Conservation (phyloP, 106 monocot species). For the Dioscorea dumetorum region DNA sequence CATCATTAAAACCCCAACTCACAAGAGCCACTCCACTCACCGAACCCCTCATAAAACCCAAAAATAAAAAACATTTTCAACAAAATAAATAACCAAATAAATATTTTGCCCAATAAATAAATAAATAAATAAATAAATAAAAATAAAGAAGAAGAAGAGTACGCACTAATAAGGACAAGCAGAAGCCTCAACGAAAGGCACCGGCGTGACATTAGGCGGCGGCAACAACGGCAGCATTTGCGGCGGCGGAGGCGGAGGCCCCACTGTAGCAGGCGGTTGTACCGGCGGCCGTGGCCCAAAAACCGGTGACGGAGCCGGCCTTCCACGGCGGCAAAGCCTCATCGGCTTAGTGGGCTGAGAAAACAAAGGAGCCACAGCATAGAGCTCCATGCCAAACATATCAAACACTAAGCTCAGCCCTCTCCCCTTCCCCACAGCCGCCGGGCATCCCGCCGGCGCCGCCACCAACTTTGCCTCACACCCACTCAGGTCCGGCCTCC, state of each 20-base stretch:
- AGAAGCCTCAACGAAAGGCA: conserved; percentile 3
- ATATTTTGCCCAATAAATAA: no score
- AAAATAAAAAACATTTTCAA: no score
- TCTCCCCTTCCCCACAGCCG: conserved; percentile 21
- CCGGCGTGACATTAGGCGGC: not conserved
- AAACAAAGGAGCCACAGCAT: conserved; percentile 48
- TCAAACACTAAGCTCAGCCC: conserved; percentile 38
- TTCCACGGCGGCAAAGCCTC: conserved; percentile 26
- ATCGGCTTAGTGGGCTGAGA: conserved; percentile 41
- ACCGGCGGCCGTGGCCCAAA: not conserved
- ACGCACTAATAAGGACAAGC: conserved; percentile 41
- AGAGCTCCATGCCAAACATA: conserved; percentile 47
- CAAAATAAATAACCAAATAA: no score
- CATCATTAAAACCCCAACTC: no score
- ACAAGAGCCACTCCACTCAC: no score
- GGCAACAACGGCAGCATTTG: not conserved
- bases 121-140: not conserved
- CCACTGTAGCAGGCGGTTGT: not conserved
- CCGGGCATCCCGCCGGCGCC: conserved; percentile 32
- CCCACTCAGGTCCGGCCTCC: conserved; percentile 46
- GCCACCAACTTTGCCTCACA: conserved; percentile 45
- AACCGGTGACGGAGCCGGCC: not conserved
- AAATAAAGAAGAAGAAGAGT: not conserved
- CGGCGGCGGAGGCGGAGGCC: not conserved
- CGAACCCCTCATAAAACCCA: no score